Evolutionary conservation across 2,329 filamentous ascomycete genomes (phyloP).

Genomic region (Colletotrichum acutatum): DNA sequence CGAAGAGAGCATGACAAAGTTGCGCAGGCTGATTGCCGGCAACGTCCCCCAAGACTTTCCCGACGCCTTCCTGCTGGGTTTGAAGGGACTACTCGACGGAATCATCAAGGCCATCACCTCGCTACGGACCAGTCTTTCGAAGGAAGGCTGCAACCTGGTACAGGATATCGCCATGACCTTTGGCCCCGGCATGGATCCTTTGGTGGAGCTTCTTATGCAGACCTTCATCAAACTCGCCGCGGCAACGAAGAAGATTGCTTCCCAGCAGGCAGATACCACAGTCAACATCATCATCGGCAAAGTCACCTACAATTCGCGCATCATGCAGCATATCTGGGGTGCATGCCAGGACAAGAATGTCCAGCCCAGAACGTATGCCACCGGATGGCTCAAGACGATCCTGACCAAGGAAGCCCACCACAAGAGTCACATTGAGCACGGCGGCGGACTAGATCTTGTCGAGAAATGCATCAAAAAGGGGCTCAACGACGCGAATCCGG

Average conservation of each 20-base stretch:
- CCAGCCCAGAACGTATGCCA: slow-evolving; percentile 81
- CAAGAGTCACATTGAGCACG: slow-evolving; percentile 85
- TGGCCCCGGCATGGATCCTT: slow-evolving; percentile 83
- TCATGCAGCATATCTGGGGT: slow-evolving; percentile 86
- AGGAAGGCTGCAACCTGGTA: slow-evolving; percentile 84
- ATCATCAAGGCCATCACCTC: slow-evolving; percentile 88
- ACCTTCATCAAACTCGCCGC: slow-evolving; percentile 89
- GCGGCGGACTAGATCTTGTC: slow-evolving; percentile 82
- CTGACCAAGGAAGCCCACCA: slow-evolving; percentile 81
- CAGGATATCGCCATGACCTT: slow-evolving; percentile 85
- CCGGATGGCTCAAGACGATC: slow-evolving; percentile 86
- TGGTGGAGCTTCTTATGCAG: slow-evolving; percentile 92
- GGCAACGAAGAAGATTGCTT: slow-evolving; percentile 91
- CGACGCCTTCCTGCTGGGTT: slow-evolving; percentile 73
- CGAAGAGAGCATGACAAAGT: slow-evolving; percentile 81
- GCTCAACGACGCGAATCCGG: slow-evolving; percentile 88
- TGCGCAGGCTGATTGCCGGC: slow-evolving; percentile 83
- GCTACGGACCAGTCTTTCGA: slow-evolving; percentile 88
- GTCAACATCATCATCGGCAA: slow-evolving; percentile 85
- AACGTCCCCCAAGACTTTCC: slow-evolving; percentile 85
- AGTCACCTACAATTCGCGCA: slow-evolving; percentile 80
- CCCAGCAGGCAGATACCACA: slow-evolving; percentile 82
- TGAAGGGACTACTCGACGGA: slow-evolving; percentile 83
- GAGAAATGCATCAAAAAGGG: slow-evolving; percentile 92
- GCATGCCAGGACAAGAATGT: slow-evolving; percentile 95